Evolutionary conservation across 768 basidiomycete species (phyloP).

Genomic region (Boletus pseudopeckii): DNA sequence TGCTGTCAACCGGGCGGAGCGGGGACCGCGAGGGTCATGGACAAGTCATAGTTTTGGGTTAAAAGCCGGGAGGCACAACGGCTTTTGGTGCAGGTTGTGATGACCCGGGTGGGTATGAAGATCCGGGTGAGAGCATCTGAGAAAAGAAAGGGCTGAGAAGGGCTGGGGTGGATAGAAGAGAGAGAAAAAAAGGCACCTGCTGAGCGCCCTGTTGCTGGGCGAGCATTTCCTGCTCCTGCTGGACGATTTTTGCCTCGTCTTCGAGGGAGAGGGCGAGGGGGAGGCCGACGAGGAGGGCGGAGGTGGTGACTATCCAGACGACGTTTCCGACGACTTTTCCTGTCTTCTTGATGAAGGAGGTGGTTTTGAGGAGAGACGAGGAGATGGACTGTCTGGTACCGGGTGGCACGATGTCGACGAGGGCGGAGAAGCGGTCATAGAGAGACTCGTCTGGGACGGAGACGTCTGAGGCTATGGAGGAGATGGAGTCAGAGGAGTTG

Average conservation of each 20-base stretch:
- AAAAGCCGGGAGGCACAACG: conserved; percentile 86
- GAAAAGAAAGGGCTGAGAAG: conserved; percentile 12
- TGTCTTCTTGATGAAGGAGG: conserved; percentile 61
- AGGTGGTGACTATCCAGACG: conserved; percentile 94
- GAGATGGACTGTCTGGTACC: conserved; percentile 76
- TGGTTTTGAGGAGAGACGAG: conserved; percentile 55
- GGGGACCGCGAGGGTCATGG: background rate
- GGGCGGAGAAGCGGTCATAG: conserved; percentile 82
- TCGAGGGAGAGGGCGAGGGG: conserved; percentile 92
- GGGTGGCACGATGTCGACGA: conserved; percentile 95
- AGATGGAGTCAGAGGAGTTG: conserved; percentile 66
- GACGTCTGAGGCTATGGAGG: conserved; percentile 70
- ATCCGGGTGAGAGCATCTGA: conserved; percentile 69
- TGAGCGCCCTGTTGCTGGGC: conserved; percentile 92
- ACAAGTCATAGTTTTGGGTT: conserved; percentile 19
- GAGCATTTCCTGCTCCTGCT: conserved; percentile 91
- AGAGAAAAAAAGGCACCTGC: conserved; percentile 52
- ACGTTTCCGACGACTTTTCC: conserved; percentile 79
- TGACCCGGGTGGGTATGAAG: conserved; percentile 51
- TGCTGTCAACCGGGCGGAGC: conserved; percentile 2
- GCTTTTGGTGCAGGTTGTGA: conserved; percentile 42
- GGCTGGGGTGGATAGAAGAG: background rate
- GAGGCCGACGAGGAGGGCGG: conserved; percentile 88
- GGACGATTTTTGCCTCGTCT: conserved; percentile 92
- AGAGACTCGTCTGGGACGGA: conserved; percentile 76